Evolutionary conservation across 768 basidiomycete species (phyloP).

Genomic region (Lentinus brumalis): DNA sequence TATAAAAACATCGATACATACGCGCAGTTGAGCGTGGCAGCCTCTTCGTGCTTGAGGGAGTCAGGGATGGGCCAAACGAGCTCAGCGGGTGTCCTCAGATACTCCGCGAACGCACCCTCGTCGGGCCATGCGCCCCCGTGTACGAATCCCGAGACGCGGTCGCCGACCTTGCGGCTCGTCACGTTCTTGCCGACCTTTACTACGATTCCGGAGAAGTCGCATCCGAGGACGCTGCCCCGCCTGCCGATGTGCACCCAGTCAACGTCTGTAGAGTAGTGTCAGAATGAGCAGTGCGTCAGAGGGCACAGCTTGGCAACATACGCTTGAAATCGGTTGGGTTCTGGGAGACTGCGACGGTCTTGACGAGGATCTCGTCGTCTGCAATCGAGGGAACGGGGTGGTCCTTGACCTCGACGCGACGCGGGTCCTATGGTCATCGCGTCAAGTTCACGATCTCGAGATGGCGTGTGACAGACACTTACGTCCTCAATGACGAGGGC

Average conservation of each 20-base stretch:
- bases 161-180: slow-evolving; percentile 23
- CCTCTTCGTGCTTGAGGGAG: slow-evolving; percentile 19
- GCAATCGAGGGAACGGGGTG: slow-evolving; percentile 7
- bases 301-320: not conserved
- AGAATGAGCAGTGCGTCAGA: no score
- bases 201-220: slow-evolving; percentile 31
- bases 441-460: no score
- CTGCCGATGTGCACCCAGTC: not conserved
- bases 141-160: slow-evolving; percentile 30
- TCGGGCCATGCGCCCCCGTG: slow-evolving; percentile 25
- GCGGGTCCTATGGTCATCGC: no score
- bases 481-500: no score
- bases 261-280: slow-evolving; percentile 8
- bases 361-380: slow-evolving; percentile 22
- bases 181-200: slow-evolving; percentile 24
- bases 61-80: slow-evolving; percentile 20
- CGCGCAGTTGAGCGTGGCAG: slow-evolving; percentile 25
- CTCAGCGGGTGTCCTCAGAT: slow-evolving; percentile 25
- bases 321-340: slow-evolving; percentile 18
- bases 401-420: slow-evolving; percentile 1
- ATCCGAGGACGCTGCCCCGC: slow-evolving; percentile 23
- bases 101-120: slow-evolving; percentile 32
- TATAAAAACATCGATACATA: slow-evolving; percentile 11
- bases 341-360: slow-evolving; percentile 12
- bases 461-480: no score